phyloP scores from a whole-genome alignment of 441 rosid genomes.

The Syzygium syzygioides region DNA sequence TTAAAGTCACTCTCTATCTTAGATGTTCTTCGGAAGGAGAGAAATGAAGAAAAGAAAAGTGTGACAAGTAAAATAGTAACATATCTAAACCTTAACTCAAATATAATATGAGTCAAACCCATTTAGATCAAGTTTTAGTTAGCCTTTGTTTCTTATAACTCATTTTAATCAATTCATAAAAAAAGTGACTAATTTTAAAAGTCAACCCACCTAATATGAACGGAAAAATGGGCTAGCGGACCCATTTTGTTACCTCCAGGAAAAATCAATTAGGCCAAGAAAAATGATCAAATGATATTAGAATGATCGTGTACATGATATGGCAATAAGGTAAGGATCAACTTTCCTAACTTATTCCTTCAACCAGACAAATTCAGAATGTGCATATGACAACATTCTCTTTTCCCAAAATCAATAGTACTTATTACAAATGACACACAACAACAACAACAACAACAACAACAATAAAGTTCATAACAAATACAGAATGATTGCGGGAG shows the following conservation, averaged over 20 bases:
- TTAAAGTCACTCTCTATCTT: background rate
- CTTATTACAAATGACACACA: background rate
- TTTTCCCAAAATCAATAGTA: too few species aligned
- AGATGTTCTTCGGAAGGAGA: background rate
- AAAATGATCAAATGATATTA: too few species aligned
- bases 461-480: too few species aligned
- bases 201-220: background rate
- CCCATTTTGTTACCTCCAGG: background rate
- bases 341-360: too few species aligned
- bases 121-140: background rate
- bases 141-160: background rate
- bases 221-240: background rate
- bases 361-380: too few species aligned
- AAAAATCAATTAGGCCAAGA: background rate
- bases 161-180: background rate
- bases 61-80: background rate
- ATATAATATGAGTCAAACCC: too few species aligned
- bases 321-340: background rate
- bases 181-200: background rate
- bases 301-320: background rate
- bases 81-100: background rate
- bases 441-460: too few species aligned
- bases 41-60: too few species aligned
- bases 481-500: too few species aligned
- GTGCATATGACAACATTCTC: rapidly evolving